These are phyloP conservation scores for Stagonosporopsis chrysanthemi DNA, from an alignment of 2,329 filamentous ascomycete genomes.

Conservation along the genomic window DNA sequence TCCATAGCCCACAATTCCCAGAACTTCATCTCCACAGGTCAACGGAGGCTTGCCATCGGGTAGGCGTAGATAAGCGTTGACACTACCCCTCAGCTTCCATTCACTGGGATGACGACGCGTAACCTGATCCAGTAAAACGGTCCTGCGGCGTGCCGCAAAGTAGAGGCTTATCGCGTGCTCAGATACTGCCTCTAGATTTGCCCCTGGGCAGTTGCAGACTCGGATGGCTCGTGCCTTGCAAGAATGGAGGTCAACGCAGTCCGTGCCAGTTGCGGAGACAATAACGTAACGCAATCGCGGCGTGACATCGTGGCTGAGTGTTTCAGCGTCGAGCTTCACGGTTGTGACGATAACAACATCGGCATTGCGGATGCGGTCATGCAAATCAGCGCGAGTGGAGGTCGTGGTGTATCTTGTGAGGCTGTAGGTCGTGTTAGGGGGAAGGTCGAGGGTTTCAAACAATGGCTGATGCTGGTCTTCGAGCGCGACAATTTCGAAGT, in stretches of 20 bases:
- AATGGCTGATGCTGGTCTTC: constrained; percentile 54
- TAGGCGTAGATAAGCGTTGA: constrained; percentile 45
- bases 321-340: constrained; percentile 51
- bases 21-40: constrained; percentile 57
- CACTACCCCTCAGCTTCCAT: constrained; percentile 52
- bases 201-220: constrained; percentile 57
- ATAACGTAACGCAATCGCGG: constrained; percentile 56
- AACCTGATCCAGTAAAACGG: constrained; percentile 44
- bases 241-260: constrained; percentile 56
- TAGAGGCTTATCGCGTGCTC: constrained; percentile 62
- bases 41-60: constrained; percentile 51
- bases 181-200: constrained; percentile 57
- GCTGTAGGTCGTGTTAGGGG: constrained; percentile 44
- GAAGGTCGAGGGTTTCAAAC: constrained; percentile 51
- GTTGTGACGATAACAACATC: constrained; percentile 56
- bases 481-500: constrained; percentile 58
- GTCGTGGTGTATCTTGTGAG: constrained; percentile 51
- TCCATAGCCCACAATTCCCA: constrained; percentile 61
- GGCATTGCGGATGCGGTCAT: constrained; percentile 54
- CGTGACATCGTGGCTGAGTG: constrained; percentile 47
- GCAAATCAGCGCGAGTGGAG: constrained; percentile 38
- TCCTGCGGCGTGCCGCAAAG: constrained; percentile 55
- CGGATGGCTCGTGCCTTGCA: constrained; percentile 54
- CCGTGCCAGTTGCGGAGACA: constrained; percentile 57
- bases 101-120: constrained; percentile 42